These are phyloP conservation scores for Botryotinia convoluta DNA, from an alignment of 2,329 filamentous ascomycete genomes.

Conservation along the genomic window DNA sequence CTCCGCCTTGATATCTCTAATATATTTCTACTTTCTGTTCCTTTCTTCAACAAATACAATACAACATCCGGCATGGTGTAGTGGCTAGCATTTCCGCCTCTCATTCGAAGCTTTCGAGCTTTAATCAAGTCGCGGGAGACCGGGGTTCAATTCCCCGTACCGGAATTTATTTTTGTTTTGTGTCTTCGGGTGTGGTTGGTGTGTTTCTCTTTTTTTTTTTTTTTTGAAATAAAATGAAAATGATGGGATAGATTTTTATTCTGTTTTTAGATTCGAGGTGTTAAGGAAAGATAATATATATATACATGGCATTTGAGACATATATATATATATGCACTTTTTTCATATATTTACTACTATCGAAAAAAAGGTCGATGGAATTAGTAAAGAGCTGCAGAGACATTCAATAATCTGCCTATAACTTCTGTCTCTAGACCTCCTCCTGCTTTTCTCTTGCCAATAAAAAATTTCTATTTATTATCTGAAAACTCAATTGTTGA, in stretches of 20 bases:
- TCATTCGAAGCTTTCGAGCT: background rate
- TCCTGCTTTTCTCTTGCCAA: too few species aligned
- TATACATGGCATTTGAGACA: background rate
- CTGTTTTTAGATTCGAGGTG: background rate
- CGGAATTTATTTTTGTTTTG: background rate
- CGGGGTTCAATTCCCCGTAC: conserved; percentile 7
- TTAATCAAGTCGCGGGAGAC: background rate
- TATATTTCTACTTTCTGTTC: rapidly evolving
- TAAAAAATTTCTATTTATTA: too few species aligned
- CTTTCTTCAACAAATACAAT: rapidly evolving
- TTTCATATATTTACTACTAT: too few species aligned
- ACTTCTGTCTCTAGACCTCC: too few species aligned
- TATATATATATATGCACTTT: too few species aligned
- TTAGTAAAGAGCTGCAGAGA: too few species aligned
- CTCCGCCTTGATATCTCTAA: rapidly evolving
- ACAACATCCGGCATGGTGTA: background rate
- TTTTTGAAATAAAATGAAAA: background rate
- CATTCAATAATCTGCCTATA: too few species aligned
- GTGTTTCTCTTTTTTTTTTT: background rate
- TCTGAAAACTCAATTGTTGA: too few species aligned
- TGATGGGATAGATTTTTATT: background rate
- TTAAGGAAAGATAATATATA: background rate
- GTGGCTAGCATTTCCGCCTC: conserved; percentile 8
- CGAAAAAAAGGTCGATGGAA: too few species aligned
- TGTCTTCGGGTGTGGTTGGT: background rate